Evolutionary conservation across 495 filamentous ascomycete species (phyloP).

Genomic region (Penicillium paxilli): DNA sequence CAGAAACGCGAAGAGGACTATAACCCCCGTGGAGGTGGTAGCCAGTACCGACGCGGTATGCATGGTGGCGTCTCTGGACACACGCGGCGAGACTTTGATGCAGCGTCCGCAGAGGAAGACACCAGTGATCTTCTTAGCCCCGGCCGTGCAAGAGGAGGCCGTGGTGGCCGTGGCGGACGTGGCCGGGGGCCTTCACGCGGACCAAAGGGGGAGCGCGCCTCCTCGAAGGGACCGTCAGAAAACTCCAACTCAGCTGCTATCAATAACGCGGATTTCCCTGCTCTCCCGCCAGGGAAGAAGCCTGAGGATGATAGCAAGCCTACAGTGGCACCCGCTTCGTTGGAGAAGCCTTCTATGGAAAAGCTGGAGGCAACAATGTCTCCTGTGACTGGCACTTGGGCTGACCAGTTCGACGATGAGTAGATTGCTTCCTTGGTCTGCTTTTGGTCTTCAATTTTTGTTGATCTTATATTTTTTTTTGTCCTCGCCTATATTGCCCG

Average conservation of each 20-base stretch:
- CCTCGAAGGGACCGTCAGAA: conserved; percentile 18
- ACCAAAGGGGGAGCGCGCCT: conserved; percentile 20
- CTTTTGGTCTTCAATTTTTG: neutral
- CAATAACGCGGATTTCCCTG: conserved; percentile 44
- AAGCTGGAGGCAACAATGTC: conserved; percentile 25
- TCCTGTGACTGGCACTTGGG: conserved; percentile 36
- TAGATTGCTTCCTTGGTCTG: neutral
- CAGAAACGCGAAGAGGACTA: conserved; percentile 69
- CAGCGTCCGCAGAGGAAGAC: conserved; percentile 21
- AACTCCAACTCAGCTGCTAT: conserved; percentile 23
- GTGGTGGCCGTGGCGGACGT: conserved; percentile 33
- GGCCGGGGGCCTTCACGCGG: conserved; percentile 37
- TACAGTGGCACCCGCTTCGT: neutral
- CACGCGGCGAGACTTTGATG: conserved; percentile 34
- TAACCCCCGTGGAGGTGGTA: conserved; percentile 44
- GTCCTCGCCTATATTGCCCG: neutral
- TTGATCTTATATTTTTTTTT: neutral
- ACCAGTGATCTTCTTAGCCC: conserved; percentile 3
- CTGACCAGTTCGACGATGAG: conserved; percentile 35
- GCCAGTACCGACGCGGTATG: conserved; percentile 54
- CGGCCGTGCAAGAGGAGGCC: conserved; percentile 23
- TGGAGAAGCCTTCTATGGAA: conserved; percentile 17
- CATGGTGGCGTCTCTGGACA: conserved; percentile 57
- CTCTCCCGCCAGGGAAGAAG: conserved; percentile 35
- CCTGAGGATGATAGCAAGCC: conserved; percentile 2